Base-by-base conservation (phyloP, 208 protist genomes). In the Acanthamoeba healyi region DNA sequence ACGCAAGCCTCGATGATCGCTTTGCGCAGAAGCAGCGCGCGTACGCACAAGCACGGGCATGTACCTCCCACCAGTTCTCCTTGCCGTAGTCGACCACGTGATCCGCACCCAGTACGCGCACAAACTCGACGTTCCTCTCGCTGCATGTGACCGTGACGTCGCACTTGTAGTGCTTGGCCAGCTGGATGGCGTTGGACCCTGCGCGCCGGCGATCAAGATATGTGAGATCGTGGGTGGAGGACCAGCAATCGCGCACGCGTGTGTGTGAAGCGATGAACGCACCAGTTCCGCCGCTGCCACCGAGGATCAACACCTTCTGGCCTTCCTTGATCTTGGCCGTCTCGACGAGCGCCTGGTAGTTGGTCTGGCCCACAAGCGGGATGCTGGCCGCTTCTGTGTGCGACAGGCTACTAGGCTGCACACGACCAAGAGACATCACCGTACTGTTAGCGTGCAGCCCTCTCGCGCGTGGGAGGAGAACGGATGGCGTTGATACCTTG, bases 311-410 rank as follows among this genome's bases (percentile, higher is more conserved):
- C 6, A 82, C 40, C 72, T 82, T 82, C 72, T 82, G 72, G 26
- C 42, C 72, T 36, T 82, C 42, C 72, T 82, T 82, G 40, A 82
- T 26, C 72, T 82, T 42, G 38, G 42, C 42, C 40, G 36, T 42
- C 36, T 82, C 40, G 24, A 82, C 24, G 22, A 82, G 42, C 40
- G 72, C 72, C 72, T 82, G 72, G 19, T 82, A 82, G 42, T 51
- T 51, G 0, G 72, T 82, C 72, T 54, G 72, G 0, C 72, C 72
- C 40, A 82, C 72, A 15, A 82, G 72, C 36, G 72, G 72, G 72
- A 82, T 82, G 72, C 40, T 82, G 36, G 72, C 72, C 24, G 72
- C 72, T 29, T 82, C 72, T 51, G 36, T 51, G 72, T 82, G 72
- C 19, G 40, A 54, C 40, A 82, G 72, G 72, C 42, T 82, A 36